Percentiles rank a stretch among this genome's conserved stretches.
Evolutionary conservation across 2,329 filamentous ascomycete genomes (phyloP).

Genomic region (Curvularia hawaiiensis): DNA sequence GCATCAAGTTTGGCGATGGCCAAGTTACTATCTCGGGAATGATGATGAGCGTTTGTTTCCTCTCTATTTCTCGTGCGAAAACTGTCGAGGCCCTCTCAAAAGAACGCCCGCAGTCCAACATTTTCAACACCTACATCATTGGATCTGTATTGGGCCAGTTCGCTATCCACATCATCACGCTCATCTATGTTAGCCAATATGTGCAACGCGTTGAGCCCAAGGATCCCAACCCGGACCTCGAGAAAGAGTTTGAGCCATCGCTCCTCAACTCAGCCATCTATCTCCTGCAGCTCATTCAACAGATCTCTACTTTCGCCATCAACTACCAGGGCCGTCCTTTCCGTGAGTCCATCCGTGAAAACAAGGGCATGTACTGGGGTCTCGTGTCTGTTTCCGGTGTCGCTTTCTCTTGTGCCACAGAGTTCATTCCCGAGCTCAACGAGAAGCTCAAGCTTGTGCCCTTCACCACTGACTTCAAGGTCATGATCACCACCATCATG

Average conservation of each 20-base stretch:
- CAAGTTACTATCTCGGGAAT: constrained; percentile 99
- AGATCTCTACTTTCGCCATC: constrained; percentile 98
- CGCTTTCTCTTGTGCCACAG: constrained; percentile 92
- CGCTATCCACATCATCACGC: constrained; percentile 88
- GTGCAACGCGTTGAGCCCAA: constrained; percentile 82
- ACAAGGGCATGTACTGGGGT: constrained; percentile 98
- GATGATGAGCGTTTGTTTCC: constrained; percentile 99
- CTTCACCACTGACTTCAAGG: constrained; percentile 87
- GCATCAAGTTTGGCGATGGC: constrained; percentile 98
- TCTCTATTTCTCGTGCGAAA: constrained; percentile 97
- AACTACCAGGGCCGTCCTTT: constrained; percentile 99
- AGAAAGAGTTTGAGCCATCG: constrained; percentile 91
- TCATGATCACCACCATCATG: constrained; percentile 84
- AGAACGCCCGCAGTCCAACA: constrained; percentile 96
- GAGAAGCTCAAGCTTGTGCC: constrained; percentile 90
- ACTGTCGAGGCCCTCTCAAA: constrained; percentile 95
- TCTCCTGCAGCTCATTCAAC: constrained; percentile 95
- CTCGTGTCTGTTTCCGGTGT: constrained; percentile 88
- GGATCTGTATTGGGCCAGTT: constrained; percentile 97
- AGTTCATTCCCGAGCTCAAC: constrained; percentile 95
- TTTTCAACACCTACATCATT: constrained; percentile 99
- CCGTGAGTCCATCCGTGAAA: constrained; percentile 93
- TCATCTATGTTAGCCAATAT: constrained; percentile 91
- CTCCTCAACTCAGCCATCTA: constrained; percentile 97
- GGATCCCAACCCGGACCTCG: constrained; percentile 76